Conservation (phyloP, 2,329 filamentous ascomycete genomes). For the Dissoconium aciculare region DNA sequence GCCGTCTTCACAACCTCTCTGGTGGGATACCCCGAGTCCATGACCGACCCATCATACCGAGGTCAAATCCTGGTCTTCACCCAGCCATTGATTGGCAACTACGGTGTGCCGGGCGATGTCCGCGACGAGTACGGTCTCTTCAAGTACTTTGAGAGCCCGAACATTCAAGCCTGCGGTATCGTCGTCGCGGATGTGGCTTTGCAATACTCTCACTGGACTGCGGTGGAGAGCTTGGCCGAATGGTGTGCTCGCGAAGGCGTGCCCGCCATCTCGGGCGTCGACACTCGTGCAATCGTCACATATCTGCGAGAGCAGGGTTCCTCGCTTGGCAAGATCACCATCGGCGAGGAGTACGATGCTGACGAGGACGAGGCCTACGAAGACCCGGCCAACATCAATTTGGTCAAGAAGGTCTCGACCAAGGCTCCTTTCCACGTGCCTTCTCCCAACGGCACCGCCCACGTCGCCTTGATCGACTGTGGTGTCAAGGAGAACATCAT, state of each 20-base stretch:
- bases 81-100: conserved; percentile 95
- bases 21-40: conserved; percentile 89
- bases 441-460: conserved; percentile 66
- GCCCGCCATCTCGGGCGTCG: conserved; percentile 88
- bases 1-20: conserved; percentile 97
- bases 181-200: conserved; percentile 89
- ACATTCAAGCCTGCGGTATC: conserved; percentile 90
- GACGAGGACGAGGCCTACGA: conserved; percentile 94
- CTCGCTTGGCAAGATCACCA: conserved; percentile 82
- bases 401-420: conserved; percentile 91
- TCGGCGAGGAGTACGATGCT: conserved; percentile 95
- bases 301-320: conserved; percentile 92
- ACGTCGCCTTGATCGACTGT: conserved; percentile 91
- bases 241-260: conserved; percentile 97
- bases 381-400: conserved; percentile 90
- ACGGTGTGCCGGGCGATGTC: conserved; percentile 77
- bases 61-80: conserved; percentile 97
- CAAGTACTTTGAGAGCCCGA: conserved; percentile 95
- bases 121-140: conserved; percentile 81
- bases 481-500: conserved; percentile 99
- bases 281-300: conserved; percentile 93
- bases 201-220: conserved; percentile 97
- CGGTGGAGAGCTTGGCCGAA: conserved; percentile 78
- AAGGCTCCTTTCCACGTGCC: conserved; percentile 95
- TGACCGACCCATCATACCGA: conserved; percentile 55